Base-by-base conservation (phyloP, 805 yeast genomes). In the Jamesozyma jinghongensis region DNA sequence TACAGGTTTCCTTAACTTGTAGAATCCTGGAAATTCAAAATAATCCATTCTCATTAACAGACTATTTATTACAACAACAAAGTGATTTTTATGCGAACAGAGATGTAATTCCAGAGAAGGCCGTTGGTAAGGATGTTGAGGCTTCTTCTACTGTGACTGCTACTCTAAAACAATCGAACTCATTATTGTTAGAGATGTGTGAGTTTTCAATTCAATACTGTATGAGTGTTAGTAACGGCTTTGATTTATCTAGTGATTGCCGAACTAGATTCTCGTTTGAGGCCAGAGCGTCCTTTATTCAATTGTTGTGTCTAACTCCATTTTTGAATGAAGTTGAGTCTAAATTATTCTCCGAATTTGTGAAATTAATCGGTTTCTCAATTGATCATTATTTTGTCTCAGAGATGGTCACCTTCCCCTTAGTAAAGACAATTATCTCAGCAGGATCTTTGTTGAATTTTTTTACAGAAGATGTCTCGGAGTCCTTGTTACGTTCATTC, bases 361-460 rank as follows among this genome's bases (percentile, higher is more conserved):
- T 68, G 27, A 57, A 66, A 3, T 52, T 74, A 19, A 69, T 83
- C 37, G 70, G 71, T 38, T 65, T 68, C 12, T 70, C 79, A 25
- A 61, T 83, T 54, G 68, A 67, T 37, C 61, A 67, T 37, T 63
- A 82, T 51, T 67, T 83, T 22, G 55, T 54, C 14, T 42, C 59
- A 2, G 54, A 48, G 17, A 35, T 49, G 7, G 46, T 47, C 8
- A 48, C 54, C 16, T 42, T 43, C 12, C 26, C 25, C 14, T 51
- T 44, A 34, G 40, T 48, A 13, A 47, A 71, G 38, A 54, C 71
- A 40, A 70, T 75, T 7, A 64, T 79, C 40, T 69, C 77, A 43
- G 59, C 79, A 43, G 85, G 82, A 10, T 67, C 81, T 6, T 57
- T 77, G 40, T 57, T 81, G 49, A 72, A 73, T 28, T 62, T 50